Conservation (phyloP, 2,329 filamentous ascomycete genomes). For the Aphanocladium album region DNA sequence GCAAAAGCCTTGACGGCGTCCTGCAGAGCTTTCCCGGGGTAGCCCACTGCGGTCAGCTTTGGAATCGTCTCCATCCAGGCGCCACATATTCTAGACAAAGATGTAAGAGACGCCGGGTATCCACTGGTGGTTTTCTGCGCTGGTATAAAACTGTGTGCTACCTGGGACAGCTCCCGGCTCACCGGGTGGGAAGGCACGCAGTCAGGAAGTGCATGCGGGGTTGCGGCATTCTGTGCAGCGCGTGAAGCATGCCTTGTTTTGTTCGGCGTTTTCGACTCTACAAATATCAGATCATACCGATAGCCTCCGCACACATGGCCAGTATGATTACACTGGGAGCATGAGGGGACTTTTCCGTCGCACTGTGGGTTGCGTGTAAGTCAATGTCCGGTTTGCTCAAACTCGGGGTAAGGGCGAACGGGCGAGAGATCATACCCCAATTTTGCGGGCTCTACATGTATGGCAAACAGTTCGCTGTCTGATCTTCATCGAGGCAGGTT, state of each 20-base stretch:
- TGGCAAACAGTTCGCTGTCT: constrained; percentile 21
- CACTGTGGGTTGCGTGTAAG: constrained; percentile 16
- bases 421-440: constrained; percentile 18
- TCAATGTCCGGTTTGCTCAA: not conserved
- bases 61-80: constrained; percentile 36
- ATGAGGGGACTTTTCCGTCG: constrained; percentile 22
- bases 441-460: constrained; percentile 22
- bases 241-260: not conserved
- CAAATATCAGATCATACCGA: constrained; percentile 22
- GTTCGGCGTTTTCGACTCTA: not conserved
- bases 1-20: constrained; percentile 30
- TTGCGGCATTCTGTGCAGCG: not conserved
- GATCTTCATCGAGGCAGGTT: constrained; percentile 19
- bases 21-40: constrained; percentile 20
- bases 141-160: not conserved
- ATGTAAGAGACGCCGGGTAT: not conserved
- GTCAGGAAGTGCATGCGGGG: not conserved
- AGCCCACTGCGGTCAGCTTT: constrained; percentile 19
- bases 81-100: constrained; percentile 34
- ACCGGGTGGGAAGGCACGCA: not conserved
- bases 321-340: constrained; percentile 20
- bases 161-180: not conserved
- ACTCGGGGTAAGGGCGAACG: not conserved
- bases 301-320: constrained; percentile 21
- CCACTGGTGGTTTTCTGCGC: not conserved